A percentile compares a stretch with the other conserved stretches of the same genome.
phyloP scores from a whole-genome alignment of 257 asterid genomes.

The Capsicum pubescens region DNA sequence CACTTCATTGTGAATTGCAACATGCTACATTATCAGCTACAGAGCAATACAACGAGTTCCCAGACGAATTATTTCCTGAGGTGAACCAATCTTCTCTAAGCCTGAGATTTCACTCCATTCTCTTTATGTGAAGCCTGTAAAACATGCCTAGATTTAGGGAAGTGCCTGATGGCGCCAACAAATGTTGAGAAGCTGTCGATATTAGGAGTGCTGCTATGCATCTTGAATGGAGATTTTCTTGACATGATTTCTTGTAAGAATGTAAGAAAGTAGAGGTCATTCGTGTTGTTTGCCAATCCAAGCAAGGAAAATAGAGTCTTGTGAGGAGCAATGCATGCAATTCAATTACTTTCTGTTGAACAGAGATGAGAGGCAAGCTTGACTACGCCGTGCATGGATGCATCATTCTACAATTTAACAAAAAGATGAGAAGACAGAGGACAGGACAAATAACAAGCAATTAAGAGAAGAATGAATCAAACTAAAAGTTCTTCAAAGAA shows the following conservation, averaged over 20 bases:
- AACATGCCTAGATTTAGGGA: not conserved
- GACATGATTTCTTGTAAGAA: not conserved
- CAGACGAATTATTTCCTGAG: not conserved
- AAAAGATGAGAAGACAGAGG: not conserved
- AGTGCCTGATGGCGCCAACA: not conserved
- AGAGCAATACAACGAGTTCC: constrained; percentile 4
- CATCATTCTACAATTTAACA: constrained; percentile 61
- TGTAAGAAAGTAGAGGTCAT: not conserved
- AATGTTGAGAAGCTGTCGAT: not conserved
- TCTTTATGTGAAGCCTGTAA: not conserved
- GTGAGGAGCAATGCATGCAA: constrained; percentile 1
- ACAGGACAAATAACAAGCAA: not conserved
- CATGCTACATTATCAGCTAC: not conserved
- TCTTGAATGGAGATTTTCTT: not conserved
- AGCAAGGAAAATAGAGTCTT: not conserved
- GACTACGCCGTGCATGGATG: constrained; percentile 78
- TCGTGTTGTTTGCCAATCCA: not conserved
- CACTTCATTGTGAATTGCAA: constrained; percentile 3
- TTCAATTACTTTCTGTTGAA: constrained; percentile 45
- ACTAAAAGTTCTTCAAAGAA: constrained; percentile 7
- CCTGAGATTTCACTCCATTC: not conserved
- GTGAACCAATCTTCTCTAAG: not conserved
- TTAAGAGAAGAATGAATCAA: not conserved
- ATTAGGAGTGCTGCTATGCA: not conserved
- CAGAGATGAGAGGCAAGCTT: constrained; percentile 82